phyloP scores from a whole-genome alignment of 192 early-diverging fungal species.

The Thoreauomyces humboldtii region DNA sequence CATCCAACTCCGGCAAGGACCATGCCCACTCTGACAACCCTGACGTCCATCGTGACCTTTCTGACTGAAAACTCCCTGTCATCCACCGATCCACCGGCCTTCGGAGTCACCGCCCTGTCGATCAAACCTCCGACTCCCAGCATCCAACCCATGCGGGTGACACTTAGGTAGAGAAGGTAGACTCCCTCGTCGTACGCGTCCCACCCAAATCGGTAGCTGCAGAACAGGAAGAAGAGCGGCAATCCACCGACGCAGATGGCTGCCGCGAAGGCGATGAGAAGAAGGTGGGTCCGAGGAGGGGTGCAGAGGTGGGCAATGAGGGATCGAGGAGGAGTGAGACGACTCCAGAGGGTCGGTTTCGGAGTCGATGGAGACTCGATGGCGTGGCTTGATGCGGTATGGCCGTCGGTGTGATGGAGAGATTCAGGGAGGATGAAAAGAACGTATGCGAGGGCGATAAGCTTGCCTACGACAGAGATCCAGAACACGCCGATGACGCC shows the following conservation, averaged over 20 bases:
- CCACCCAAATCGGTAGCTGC: conserved; percentile 42
- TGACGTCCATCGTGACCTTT: conserved; percentile 17
- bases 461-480: conserved; percentile 24
- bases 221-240: conserved; percentile 43
- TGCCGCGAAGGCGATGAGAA: conserved; percentile 27
- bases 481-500: conserved; percentile 36
- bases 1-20: conserved; percentile 14
- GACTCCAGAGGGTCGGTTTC: not conserved
- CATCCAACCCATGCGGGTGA: conserved; percentile 38
- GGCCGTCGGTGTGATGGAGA: conserved; percentile 2
- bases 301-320: conserved; percentile 4
- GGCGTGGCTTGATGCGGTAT: not conserved
- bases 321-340: not conserved
- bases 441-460: conserved; percentile 30
- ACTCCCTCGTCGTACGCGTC: conserved; percentile 40
- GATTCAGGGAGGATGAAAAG: conserved; percentile 43
- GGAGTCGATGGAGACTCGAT: not conserved
- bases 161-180: conserved; percentile 29
- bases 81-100: not conserved
- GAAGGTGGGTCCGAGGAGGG: conserved; percentile 15
- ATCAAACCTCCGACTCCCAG: conserved; percentile 20
- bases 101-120: not conserved
- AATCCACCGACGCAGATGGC: conserved; percentile 23
- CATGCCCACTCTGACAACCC: conserved; percentile 23
- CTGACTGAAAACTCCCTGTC: not conserved